Base-by-base conservation (phyloP, 2,329 filamentous ascomycete species). In the Tolypocladium guangdongense region DNA sequence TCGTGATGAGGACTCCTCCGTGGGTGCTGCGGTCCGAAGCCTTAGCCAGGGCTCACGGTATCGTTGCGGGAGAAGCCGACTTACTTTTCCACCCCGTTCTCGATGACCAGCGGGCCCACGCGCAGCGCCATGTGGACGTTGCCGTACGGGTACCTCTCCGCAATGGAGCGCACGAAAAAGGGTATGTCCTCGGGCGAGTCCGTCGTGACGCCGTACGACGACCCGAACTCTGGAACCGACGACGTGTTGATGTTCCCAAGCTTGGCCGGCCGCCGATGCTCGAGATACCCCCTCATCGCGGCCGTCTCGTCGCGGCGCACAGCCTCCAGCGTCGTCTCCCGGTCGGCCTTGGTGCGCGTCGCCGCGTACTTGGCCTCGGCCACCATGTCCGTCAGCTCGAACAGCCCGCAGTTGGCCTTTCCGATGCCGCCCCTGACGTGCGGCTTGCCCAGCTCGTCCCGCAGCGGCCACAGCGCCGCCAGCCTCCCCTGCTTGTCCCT, bases 71-170 rank as follows among this genome's bases (percentile, higher is more conserved):
- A 18, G 11, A 18, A 7, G 2, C 20, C 8, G 18, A 63, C 68
- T 63, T 60, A 72, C 70, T 68, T 61, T 22, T 59, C 57, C 6
- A 68, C 65, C 8, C 68, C 70, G 55, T 71, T 72, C 58, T 72
- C 68, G 38, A 74, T 67, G 3, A 73, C 54, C 27, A 74, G 39
- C 5, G 71, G 69, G 0, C 71, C 71, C 33, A 74, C 52, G 0
- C 69, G 63, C 7, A 74, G 59, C 11, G 65, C 67, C 68, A 72
- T 72, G 45, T 71, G 71, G 3, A 72, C 66, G 51, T 71, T 69
- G 2, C 65, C 66, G 52, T 66, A 72, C 0, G 69, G 71, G 55
- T 71, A 63, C 45, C 64, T 62, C 27, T 68, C 61, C 1, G 62
- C 58, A 36, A 63, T 61, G 10, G 57, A 58, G 32, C 62, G 60